Base-by-base conservation (phyloP, 2,329 filamentous ascomycete genomes). In the Aspergillus pseudotamarii region DNA sequence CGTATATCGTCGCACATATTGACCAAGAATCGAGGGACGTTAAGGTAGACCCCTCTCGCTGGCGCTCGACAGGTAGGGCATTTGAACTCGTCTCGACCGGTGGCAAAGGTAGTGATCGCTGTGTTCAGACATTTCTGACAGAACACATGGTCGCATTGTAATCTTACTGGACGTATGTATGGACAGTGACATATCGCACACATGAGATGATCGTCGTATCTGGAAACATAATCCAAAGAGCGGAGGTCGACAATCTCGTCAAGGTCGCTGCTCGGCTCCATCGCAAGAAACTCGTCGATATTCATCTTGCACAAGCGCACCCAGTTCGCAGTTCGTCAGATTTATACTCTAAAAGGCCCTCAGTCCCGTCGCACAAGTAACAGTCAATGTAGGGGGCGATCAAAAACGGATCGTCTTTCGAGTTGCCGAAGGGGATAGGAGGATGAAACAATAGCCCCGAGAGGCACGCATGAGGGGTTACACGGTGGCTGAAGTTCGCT, bases 121-220 rank as follows among this genome's bases (percentile, higher is more conserved):
- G 80, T 78, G 57, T 80, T 81, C 63, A 89, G 79, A 70, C 87
- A 89, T 28, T 84, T 81, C 59, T 81, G 78, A 75, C 87, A 89
- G 77, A 89, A 89, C 66, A 86, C 84, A 76, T 89, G 87, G 66
- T 89, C 86, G 75, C 87, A 89, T 66, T 84, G 80, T 55, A 87
- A 77, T 68, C 85, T 80, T 51, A 88, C 81, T 1, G 87, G 87
- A 58, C 83, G 78, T 60, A 88, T 82, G 69, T 89, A 88, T 9
- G 87, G 85, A 64, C 84, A 86, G 71, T 87, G 86, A 74, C 87
- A 89, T 66, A 89, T 89, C 19, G 86, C 82, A 71, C 87, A 89
- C 78, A 87, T 84, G 57, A 89, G 80, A 70, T 89, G 88, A 64
- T 81, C 81, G 72, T 89, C 86, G 71, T 84, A 85, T 32, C 76